phyloP scores from a whole-genome alignment of 2,329 filamentous ascomycete genomes.

The Curvularia sp. region DNA sequence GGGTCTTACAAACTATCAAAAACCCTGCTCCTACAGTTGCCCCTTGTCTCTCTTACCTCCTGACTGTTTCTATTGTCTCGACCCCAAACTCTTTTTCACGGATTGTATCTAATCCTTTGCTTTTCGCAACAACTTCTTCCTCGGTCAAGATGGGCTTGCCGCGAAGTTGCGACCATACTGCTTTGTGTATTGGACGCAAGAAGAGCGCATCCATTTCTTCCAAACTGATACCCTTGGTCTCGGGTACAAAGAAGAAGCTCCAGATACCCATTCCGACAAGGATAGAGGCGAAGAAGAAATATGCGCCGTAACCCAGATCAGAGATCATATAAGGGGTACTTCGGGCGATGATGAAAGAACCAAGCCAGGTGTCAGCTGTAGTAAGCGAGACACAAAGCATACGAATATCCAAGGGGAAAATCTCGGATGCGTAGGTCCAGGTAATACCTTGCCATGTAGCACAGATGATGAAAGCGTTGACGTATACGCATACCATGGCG shows the following conservation, averaged over 20 bases:
- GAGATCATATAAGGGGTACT: conserved; percentile 52
- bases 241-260: conserved; percentile 45
- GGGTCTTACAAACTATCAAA: neutral
- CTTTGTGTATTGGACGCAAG: conserved; percentile 37
- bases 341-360: conserved; percentile 51
- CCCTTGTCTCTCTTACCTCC: conserved; percentile 9
- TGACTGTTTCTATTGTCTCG: conserved; percentile 29
- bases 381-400: conserved; percentile 52
- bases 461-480: conserved; percentile 63
- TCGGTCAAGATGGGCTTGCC: conserved; percentile 29
- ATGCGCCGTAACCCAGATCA: conserved; percentile 49
- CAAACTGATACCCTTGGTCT: conserved; percentile 43
- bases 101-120: conserved; percentile 24
- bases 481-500: conserved; percentile 63
- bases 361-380: conserved; percentile 51
- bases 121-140: conserved; percentile 25
- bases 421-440: conserved; percentile 59
- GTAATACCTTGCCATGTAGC: conserved; percentile 54
- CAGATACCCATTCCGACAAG: conserved; percentile 42
- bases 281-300: conserved; percentile 50
- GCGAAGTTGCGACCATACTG: conserved; percentile 42
- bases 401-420: conserved; percentile 55
- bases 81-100: conserved; percentile 31
- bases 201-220: conserved; percentile 46
- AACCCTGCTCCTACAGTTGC: neutral